Percentiles rank a stretch among this genome's conserved stretches.
Evolutionary conservation across 2,329 filamentous ascomycete genomes (phyloP).

Genomic region (Fusarium sp.): DNA sequence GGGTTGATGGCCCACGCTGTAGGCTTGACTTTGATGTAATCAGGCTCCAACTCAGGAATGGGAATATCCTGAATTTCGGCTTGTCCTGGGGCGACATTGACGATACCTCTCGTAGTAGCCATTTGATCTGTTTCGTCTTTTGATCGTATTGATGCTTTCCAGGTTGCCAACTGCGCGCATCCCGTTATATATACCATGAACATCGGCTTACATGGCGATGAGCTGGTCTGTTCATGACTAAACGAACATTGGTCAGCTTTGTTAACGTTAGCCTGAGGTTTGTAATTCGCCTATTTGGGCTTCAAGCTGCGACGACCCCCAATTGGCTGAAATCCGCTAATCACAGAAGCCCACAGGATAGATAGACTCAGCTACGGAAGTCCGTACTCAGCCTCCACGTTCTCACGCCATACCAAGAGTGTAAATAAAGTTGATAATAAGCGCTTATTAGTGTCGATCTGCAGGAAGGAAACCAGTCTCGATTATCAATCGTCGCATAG

Average conservation of each 20-base stretch:
- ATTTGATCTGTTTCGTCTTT: neutral
- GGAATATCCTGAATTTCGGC: conserved; percentile 1
- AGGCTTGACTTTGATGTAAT: neutral
- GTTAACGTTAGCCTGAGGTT: neutral
- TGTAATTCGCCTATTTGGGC: neutral
- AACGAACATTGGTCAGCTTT: neutral
- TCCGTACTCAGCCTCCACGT: too few relatives aligned
- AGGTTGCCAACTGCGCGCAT: too few relatives aligned
- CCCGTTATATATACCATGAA: neutral
- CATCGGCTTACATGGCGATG: neutral
- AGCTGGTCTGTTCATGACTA: neutral
- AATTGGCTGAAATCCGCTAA: too few relatives aligned
- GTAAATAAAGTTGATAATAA: neutral
- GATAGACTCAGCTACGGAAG: too few relatives aligned
- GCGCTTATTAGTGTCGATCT: neutral
- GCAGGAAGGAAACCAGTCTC: neutral
- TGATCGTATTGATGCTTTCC: neutral
- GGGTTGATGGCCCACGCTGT: conserved; percentile 14
- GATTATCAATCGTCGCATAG: neutral
- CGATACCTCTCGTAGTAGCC: neutral
- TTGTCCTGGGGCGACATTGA: neutral
- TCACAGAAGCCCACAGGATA: too few relatives aligned
- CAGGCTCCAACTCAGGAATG: neutral
- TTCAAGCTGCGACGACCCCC: too few relatives aligned
- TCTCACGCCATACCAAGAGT: neutral